Base-by-base conservation (phyloP, 768 basidiomycete species). In the Hygrophorus pudorinus region DNA sequence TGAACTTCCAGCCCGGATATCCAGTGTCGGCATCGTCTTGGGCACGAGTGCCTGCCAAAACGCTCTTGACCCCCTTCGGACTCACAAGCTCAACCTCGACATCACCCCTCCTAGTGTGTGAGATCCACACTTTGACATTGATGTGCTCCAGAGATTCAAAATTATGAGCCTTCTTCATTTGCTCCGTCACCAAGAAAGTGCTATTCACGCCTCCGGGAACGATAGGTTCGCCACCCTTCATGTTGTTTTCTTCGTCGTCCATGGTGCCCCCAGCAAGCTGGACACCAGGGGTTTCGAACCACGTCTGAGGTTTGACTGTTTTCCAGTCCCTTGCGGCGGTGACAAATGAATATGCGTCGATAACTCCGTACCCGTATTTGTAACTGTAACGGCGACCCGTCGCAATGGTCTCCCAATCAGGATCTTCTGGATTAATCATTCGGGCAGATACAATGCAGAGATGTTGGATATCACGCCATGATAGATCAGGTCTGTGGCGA, bases 1-100 rank as follows among this genome's bases (percentile, higher is more conserved):
- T 98, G 60, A 99, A 99, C n/a, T 75, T 82, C 96, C 96, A 99
- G 0, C 89, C 93, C n/a, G 78, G 77, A 59, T 74, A 94, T 7
- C 96, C 94, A 7, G 69, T 72, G 4, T 55, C 59, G 13, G 74
- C 80, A 30, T 59, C 59, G 57, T 99, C 96, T 10, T 68, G 68
- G 28, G 67, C 55, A 49, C 96, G 76, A 45, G 69, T 71, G 14
- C 79, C 77, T 16, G 85, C 93, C 32, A 99, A 64, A 11, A 97
- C 70, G 57, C 91, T 96, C 58, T 67, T 81, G 49, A 98, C 70
- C 9, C 90, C 90, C 36, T 76, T 77, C 0, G 96, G 94, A 55
- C 91, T 94, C 14, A 71, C 60, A 37, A 98, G 58, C 58, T 91
- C 84, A 38, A 97, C 88, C 62, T 97, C 91, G 8, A 98, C 85